Base-by-base conservation (phyloP, 768 basidiomycete species). In the Pulveroboletus sp. region DNA sequence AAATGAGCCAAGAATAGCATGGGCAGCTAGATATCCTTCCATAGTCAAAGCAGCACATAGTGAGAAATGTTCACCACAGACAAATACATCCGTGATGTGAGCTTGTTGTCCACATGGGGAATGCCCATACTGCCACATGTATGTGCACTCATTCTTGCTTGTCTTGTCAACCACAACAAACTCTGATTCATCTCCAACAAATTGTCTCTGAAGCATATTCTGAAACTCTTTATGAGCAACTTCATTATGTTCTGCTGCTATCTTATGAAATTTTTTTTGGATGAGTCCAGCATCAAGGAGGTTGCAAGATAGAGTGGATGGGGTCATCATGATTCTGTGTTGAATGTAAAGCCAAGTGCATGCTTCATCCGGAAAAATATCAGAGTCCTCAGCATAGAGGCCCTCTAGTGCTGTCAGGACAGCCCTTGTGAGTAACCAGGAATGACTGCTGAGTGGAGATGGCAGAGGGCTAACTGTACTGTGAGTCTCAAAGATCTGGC, bases 11-110 rank as follows among this genome's bases (percentile, higher is more conserved):
- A 17, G n/a, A 17, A 6, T 36, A 36, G 35, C 35, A n/a, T 9
- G 35, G 5, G 45, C 31, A 5, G 38, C 20, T 5, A 53, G 14
- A 5, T 45, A 48, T 4, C 37, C 51, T 6, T 53, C 51, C 0
- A 53, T 38, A 2, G 63, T 69, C 24, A 75, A 40, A 6, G 71
- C 73, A 6, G 68, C 64, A 22, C 72, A 51, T 20, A 74, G 49
- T 20, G 60, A n/a, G n/a, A n/a, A 36, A 9, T 17, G 35, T 9
- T n/a, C n/a, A 9, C 35, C 35, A 9, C 13, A 17, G 9, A 17
- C 35, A 36, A 16, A 16, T 9, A 36, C 4, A 36, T 36, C 35
- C 6, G 19, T 17, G n/a, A 36, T 36, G n/a, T 19, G n/a, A 5
- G 35, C 35, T 9, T 8, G 35, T 10, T 19, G 35, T 8, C 17